Conservation (phyloP, 768 basidiomycete species). For the Chalciporus sphaerocephalus region DNA sequence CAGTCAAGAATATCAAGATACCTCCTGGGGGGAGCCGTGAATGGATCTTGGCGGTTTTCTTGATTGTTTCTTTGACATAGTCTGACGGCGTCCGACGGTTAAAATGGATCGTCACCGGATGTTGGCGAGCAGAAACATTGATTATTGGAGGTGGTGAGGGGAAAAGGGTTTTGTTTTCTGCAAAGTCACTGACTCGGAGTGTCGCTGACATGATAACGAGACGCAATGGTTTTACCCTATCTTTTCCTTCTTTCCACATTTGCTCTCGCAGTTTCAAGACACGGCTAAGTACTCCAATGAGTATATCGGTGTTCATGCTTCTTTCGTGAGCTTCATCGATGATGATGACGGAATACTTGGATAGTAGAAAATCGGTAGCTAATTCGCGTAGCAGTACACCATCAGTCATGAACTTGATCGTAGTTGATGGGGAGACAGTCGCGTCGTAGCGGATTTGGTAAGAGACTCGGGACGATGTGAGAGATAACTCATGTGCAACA, state of each 20-base stretch:
- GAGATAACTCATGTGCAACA: constrained; percentile 87
- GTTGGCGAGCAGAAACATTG: constrained; percentile 83
- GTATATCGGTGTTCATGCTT: constrained; percentile 96
- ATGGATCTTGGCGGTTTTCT: constrained; percentile 90
- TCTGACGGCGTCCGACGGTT: constrained; percentile 79
- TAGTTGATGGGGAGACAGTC: constrained; percentile 82
- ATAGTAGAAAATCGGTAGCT: constrained; percentile 88
- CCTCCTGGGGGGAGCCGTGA: constrained; percentile 88
- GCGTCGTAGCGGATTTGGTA: constrained; percentile 98
- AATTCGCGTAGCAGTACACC: constrained; percentile 93
- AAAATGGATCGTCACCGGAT: constrained; percentile 95
- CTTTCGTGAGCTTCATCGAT: constrained; percentile 98
- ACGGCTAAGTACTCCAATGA: constrained; percentile 94
- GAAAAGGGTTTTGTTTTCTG: constrained; percentile 81
- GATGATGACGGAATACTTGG: constrained; percentile 88
- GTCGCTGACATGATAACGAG: constrained; percentile 99
- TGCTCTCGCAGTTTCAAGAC: constrained; percentile 86
- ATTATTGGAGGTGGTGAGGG: constrained; percentile 84
- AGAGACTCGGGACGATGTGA: constrained; percentile 77
- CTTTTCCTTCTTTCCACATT: constrained; percentile 78
- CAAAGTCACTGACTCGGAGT: constrained; percentile 88
- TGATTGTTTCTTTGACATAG: constrained; percentile 86
- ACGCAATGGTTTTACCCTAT: constrained; percentile 77
- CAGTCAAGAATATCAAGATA: constrained; percentile 90
- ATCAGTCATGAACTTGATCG: constrained; percentile 99